These are phyloP conservation scores for Scedosporium boydii DNA, from an alignment of 2,329 filamentous ascomycete species.

Conservation along the genomic window DNA sequence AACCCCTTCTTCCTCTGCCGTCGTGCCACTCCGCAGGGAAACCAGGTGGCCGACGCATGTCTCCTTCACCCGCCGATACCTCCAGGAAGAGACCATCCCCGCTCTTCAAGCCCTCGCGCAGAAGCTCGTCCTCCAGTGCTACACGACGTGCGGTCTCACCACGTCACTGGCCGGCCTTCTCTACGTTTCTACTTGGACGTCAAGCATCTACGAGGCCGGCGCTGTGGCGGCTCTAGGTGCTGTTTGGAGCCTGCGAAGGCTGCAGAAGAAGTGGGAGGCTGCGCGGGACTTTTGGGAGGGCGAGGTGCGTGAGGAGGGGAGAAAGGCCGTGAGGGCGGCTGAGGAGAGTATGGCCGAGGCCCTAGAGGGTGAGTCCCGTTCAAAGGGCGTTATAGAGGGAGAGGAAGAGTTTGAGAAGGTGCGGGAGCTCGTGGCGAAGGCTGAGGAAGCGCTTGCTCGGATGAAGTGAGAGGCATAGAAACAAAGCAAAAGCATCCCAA, in stretches of 20 bases:
- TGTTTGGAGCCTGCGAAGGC: conserved; percentile 46
- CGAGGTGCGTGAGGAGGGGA: conserved; percentile 57
- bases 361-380: conserved; percentile 23
- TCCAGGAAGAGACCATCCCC: conserved; percentile 58
- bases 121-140: conserved; percentile 63
- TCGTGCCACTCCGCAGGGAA: conserved; percentile 9
- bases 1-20: background rate
- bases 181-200: conserved; percentile 45
- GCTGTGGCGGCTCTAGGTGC: conserved; percentile 52
- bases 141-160: conserved; percentile 60
- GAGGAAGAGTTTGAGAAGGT: conserved; percentile 27
- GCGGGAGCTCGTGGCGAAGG: conserved; percentile 36
- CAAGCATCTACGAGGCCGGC: conserved; percentile 49
- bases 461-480: conserved; percentile 26
- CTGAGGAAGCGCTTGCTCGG: conserved; percentile 35
- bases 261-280: conserved; percentile 55
- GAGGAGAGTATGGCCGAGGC: conserved; percentile 43
- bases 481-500: background rate
- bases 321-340: conserved; percentile 49
- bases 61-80: conserved; percentile 55
- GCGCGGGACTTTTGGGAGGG: conserved; percentile 54
- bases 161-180: conserved; percentile 43
- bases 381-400: conserved; percentile 14
- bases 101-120: conserved; percentile 65
- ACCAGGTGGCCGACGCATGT: conserved; percentile 68